A percentile compares a stretch with the other conserved stretches of the same genome.
Evolutionary conservation across 768 basidiomycete species (phyloP).

Genomic region (Suillus fuscotomentosus): DNA sequence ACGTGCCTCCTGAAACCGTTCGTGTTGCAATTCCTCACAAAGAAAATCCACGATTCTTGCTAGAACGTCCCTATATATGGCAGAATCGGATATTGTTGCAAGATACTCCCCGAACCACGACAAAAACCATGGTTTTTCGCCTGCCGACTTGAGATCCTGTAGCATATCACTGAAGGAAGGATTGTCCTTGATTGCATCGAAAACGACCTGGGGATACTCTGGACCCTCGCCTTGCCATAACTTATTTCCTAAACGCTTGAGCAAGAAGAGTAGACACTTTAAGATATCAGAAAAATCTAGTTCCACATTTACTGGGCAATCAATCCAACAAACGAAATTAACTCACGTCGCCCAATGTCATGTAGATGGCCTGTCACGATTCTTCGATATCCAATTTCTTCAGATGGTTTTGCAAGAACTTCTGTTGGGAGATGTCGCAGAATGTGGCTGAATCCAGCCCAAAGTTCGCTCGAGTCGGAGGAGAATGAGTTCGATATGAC

Average conservation of each 20-base stretch:
- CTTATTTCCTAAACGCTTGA: constrained; percentile 51
- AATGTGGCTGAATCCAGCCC: constrained; percentile 45
- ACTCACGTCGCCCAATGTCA: constrained; percentile 61
- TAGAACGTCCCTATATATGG: constrained; percentile 61
- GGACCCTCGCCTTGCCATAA: constrained; percentile 73
- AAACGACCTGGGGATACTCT: constrained; percentile 74
- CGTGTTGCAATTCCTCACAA: constrained; percentile 80
- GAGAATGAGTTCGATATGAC: constrained; percentile 29
- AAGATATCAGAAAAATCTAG: constrained; percentile 62
- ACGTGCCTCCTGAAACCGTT: constrained; percentile 59
- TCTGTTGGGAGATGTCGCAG: constrained; percentile 56
- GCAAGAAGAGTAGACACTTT: constrained; percentile 55
- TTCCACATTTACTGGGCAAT: constrained; percentile 10
- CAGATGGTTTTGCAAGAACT: constrained; percentile 32
- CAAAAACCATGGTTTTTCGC: constrained; percentile 48
- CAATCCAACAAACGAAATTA: constrained; percentile 11
- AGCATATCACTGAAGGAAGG: constrained; percentile 48
- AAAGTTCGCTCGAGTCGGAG: constrained; percentile 44
- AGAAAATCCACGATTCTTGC: constrained; percentile 72
- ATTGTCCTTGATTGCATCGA: constrained; percentile 86
- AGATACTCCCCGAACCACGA: constrained; percentile 68
- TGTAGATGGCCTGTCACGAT: constrained; percentile 61
- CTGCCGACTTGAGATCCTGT: constrained; percentile 29
- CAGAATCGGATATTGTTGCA: constrained; percentile 47
- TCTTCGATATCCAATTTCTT: constrained; percentile 45